phyloP scores from a whole-genome alignment of 306 rosid species.

The Herpetospermum pedunculosum region DNA sequence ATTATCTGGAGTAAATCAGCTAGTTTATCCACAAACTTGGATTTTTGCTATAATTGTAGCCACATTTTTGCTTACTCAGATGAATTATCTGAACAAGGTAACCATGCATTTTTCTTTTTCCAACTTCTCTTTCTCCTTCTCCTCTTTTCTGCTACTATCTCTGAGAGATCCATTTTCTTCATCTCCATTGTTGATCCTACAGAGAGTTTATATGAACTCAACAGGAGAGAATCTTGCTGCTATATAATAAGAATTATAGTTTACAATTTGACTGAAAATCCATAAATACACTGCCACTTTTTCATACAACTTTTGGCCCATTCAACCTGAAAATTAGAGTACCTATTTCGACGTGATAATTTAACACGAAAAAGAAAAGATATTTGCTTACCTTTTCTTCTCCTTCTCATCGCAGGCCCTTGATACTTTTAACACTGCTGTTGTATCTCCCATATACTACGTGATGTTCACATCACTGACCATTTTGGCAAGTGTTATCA shows the following conservation, averaged over 20 bases:
- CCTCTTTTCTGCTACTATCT: background rate
- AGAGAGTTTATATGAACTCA: background rate
- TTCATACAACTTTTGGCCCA: background rate
- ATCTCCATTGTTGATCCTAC: background rate
- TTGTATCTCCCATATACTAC: constrained; percentile 95
- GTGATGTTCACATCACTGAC: constrained; percentile 93
- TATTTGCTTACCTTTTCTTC: constrained; percentile 1
- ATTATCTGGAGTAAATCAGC: constrained; percentile 62
- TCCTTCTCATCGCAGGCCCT: constrained; percentile 56
- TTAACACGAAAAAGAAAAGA: background rate
- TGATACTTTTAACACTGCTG: constrained; percentile 96
- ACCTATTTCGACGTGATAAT: background rate
- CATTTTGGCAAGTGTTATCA: constrained; percentile 90
- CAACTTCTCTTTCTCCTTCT: background rate
- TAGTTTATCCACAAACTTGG: constrained; percentile 62
- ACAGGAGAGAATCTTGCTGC: background rate
- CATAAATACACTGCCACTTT: background rate
- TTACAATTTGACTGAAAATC: background rate
- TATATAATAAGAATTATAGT: background rate
- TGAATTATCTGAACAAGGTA: constrained; percentile 81
- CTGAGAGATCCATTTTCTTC: background rate
- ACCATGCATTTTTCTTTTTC: background rate
- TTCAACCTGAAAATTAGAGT: background rate
- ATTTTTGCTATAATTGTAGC: constrained; percentile 43
- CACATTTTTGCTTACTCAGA: constrained; percentile 55